Base-by-base conservation (phyloP, 1,284 basidiomycete genomes). In the Agroathelia rolfsii region DNA sequence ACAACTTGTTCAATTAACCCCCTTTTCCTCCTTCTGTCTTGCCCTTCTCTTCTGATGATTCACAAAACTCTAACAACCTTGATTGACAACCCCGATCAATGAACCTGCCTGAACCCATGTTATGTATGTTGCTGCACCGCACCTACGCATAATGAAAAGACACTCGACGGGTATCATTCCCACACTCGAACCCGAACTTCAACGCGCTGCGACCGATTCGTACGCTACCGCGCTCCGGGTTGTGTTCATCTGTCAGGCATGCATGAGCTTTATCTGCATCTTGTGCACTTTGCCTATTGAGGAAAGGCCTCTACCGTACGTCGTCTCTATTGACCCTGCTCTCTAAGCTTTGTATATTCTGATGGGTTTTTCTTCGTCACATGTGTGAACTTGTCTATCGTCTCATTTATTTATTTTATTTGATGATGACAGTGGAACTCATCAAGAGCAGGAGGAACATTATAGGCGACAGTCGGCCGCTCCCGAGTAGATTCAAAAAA, bases 161-260 rank as follows among this genome's bases (percentile, higher is more conserved):
- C 85, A 89, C 56, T 84, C 82, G 34, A 82, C 85, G 12, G 72
- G 69, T 23, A 74, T 82, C 38, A 92, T 97, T 59, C 72, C 75
- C 32, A 59, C 64, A 28, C 69, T 97, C 25, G 64, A 77, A 6
- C 72, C 76, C 26, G 48, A 57, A 20, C 50, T 79, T 32, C 71
- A 66, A 46, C 56, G 69, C 42, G 77, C 77, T 19, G 94, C 92
- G 1, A 69, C 86, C 28, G 68, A 73, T 41, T 85, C 87, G 0
- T 98, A 96, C 58, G 75, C 77, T 20, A 72, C 76, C 47, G 85
- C 88, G 28, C 62, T 97, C 44, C 75, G 75, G 45, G 73, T 77
- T 43, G 89, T 94, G 35, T 98, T 96, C 61, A 72, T 89, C 39
- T 79, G 76, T 47, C 80, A 76, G 50, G 64, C 69, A 40, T 79